phyloP scores from a whole-genome alignment of 495 filamentous ascomycete genomes.

The Lasiosphaeria miniovina region DNA sequence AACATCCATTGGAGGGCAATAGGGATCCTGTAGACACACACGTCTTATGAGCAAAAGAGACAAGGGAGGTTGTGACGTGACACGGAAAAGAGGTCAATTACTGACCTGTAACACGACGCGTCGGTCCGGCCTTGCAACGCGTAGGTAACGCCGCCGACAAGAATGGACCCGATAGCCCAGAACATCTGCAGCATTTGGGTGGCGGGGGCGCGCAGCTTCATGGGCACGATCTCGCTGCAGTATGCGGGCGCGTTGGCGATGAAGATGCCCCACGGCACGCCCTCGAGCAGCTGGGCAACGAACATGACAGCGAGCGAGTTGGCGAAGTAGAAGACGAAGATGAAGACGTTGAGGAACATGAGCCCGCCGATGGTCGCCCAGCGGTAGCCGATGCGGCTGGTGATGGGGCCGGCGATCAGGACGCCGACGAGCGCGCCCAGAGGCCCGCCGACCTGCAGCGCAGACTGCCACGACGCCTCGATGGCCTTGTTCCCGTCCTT shows the following conservation, averaged over 20 bases:
- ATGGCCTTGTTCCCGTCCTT: constrained; percentile 26
- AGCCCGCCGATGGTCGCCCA: constrained; percentile 42
- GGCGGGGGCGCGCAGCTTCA: constrained; percentile 42
- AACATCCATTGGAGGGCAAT: constrained; percentile 50
- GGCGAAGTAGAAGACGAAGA: constrained; percentile 49
- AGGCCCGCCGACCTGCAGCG: constrained; percentile 43
- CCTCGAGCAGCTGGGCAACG: constrained; percentile 45
- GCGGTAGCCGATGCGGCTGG: constrained; percentile 48
- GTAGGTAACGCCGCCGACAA: constrained; percentile 45
- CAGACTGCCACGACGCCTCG: constrained; percentile 43
- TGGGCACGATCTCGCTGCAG: constrained; percentile 44
- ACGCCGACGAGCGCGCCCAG: constrained; percentile 45
- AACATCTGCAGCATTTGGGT: constrained; percentile 50
- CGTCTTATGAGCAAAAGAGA: background rate
- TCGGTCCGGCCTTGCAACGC: constrained; percentile 36
- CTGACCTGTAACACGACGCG: constrained; percentile 9
- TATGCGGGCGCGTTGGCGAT: constrained; percentile 49
- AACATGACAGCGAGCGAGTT: constrained; percentile 40
- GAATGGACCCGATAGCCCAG: constrained; percentile 47
- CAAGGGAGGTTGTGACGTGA: background rate
- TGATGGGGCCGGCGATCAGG: constrained; percentile 44
- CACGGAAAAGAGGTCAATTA: background rate
- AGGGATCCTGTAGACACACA: constrained; percentile 42
- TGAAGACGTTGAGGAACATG: constrained; percentile 44
- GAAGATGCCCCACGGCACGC: constrained; percentile 52